Percentiles rank a stretch among this genome's conserved stretches.
phyloP scores from a whole-genome alignment of 2,329 filamentous ascomycete genomes.

The Colletotrichum endophyticum region DNA sequence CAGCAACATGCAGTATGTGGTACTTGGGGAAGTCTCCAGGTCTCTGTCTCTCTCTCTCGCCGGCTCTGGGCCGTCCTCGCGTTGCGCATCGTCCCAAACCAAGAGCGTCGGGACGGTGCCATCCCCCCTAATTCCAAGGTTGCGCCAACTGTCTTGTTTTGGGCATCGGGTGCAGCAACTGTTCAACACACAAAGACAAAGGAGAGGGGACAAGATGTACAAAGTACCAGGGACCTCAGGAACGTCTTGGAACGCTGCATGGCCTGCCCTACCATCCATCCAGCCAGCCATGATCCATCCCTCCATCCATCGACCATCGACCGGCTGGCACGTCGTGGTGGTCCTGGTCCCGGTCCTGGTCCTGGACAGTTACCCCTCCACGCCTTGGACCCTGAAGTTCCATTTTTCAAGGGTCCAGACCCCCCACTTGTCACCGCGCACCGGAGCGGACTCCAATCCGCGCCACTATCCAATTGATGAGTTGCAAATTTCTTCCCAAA shows the following conservation, averaged over 20 bases:
- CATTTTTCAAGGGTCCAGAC: conserved; percentile 20
- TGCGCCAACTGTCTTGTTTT: neutral
- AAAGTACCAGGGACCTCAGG: neutral
- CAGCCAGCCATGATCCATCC: neutral
- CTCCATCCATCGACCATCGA: neutral
- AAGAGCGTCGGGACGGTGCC: neutral
- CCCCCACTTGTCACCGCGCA: conserved; percentile 16
- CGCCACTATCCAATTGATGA: conserved; percentile 12
- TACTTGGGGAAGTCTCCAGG: neutral
- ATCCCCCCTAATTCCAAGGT: neutral
- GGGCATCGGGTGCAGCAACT: neutral
- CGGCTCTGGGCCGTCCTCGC: neutral
- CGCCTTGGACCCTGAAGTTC: conserved; percentile 20
- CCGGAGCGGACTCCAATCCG: conserved; percentile 14
- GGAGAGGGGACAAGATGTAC: neutral
- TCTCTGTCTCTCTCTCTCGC: neutral
- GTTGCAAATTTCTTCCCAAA: conserved; percentile 17
- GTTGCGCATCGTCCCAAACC: neutral
- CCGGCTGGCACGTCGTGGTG: neutral
- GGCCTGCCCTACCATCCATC: neutral
- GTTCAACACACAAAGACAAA: neutral
- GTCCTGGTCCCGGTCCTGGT: neutral
- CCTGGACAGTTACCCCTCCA: conserved; percentile 13
- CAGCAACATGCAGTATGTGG: neutral
- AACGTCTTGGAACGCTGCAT: neutral